phyloP scores from a whole-genome alignment of 2,329 filamentous ascomycete genomes.

The Botrytis pseudocinerea region DNA sequence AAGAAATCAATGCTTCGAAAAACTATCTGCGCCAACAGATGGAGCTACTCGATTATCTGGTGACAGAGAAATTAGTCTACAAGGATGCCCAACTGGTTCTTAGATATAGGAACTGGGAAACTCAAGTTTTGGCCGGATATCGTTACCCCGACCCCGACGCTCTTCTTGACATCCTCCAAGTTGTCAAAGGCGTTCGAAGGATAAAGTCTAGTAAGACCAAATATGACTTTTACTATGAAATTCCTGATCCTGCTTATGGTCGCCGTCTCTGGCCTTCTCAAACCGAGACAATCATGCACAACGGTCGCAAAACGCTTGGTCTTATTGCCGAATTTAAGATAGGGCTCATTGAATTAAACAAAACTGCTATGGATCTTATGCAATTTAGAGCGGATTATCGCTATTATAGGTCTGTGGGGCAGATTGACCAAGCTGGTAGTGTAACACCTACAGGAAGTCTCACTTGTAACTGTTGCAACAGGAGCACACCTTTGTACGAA shows the following conservation, averaged over 20 bases:
- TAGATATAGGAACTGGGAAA: background rate
- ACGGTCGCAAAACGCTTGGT: background rate
- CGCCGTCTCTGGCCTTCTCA: background rate
- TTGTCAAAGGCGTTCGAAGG: background rate
- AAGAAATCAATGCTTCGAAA: background rate
- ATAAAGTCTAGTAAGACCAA: background rate
- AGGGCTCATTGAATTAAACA: background rate
- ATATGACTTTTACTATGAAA: background rate
- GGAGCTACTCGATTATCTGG: background rate
- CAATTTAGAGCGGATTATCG: conserved; percentile 1
- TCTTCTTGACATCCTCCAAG: background rate
- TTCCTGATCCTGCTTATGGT: background rate
- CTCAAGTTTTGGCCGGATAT: background rate
- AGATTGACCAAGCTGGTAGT: background rate
- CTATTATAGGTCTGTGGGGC: background rate
- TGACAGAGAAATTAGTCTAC: background rate
- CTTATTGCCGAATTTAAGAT: background rate
- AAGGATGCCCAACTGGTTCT: background rate
- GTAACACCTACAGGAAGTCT: background rate
- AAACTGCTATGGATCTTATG: background rate
- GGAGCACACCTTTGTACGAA: background rate
- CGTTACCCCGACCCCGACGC: background rate
- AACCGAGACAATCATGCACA: background rate
- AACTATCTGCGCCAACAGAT: background rate
- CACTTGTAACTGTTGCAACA: background rate